Percentiles rank a stretch among this genome's conserved stretches.
phyloP scores from a whole-genome alignment of 768 basidiomycete species.

The Russula brevipes region DNA sequence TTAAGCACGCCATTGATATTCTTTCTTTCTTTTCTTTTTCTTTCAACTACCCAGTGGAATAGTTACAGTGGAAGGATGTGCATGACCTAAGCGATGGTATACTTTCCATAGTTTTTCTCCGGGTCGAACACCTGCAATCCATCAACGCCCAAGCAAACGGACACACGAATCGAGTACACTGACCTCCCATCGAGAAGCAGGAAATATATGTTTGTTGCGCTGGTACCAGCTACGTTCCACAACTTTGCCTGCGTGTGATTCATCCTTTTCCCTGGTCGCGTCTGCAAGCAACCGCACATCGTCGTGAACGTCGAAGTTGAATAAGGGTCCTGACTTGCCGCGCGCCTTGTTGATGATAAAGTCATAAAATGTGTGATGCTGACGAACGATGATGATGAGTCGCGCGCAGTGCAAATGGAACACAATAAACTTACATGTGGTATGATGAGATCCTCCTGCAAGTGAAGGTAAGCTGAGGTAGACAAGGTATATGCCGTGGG shows the following conservation, averaged over 20 bases:
- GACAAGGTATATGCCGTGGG: not conserved
- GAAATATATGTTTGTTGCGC: slow-evolving; percentile 96
- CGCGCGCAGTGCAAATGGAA: not conserved
- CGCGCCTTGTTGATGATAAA: slow-evolving; percentile 98
- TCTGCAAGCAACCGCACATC: slow-evolving; percentile 93
- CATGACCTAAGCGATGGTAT: slow-evolving; percentile 58
- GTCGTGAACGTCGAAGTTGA: slow-evolving; percentile 99
- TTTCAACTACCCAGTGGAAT: not conserved
- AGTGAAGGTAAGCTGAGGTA: slow-evolving; percentile 15
- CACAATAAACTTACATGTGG: slow-evolving; percentile 64
- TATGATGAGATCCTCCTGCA: slow-evolving; percentile 93
- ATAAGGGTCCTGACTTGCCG: slow-evolving; percentile 95
- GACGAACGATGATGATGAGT: slow-evolving; percentile 9
- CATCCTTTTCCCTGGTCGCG: slow-evolving; percentile 95
- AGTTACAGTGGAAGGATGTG: not conserved
- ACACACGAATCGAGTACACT: slow-evolving; percentile 28
- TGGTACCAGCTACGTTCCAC: slow-evolving; percentile 96
- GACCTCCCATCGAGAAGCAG: slow-evolving; percentile 94
- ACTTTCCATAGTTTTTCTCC: slow-evolving; percentile 89
- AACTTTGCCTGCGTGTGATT: slow-evolving; percentile 97
- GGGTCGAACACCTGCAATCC: slow-evolving; percentile 76
- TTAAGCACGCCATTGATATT: no score
- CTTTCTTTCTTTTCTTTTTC: not conserved
- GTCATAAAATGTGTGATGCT: slow-evolving; percentile 98
- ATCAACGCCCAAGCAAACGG: not conserved